Conservation (phyloP, 2,329 filamentous ascomycete species). For the Aplosporella prunicola region DNA sequence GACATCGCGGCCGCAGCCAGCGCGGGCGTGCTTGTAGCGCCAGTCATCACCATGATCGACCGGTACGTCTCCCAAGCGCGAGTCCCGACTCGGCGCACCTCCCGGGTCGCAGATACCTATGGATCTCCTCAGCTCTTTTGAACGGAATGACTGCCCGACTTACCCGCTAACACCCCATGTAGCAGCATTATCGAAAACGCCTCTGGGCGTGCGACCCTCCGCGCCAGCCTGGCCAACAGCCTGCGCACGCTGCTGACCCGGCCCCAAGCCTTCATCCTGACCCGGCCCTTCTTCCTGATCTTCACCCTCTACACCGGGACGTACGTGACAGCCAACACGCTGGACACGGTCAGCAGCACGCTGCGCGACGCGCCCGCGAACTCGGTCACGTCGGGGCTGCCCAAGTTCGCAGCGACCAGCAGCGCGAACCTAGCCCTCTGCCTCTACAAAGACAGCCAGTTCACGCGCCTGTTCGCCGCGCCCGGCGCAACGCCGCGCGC, state of each 20-base stretch:
- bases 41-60: constrained; percentile 80
- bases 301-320: constrained; percentile 71
- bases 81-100: background rate
- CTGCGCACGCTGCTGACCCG: constrained; percentile 47
- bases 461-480: constrained; percentile 72
- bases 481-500: constrained; percentile 37
- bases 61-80: constrained; percentile 57
- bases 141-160: no score
- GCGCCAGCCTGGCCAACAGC: constrained; percentile 50
- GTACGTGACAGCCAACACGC: constrained; percentile 76
- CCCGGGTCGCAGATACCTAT: no score
- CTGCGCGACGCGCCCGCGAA: constrained; percentile 42
- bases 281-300: constrained; percentile 60
- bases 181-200: constrained; percentile 75
- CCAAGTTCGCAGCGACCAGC: constrained; percentile 74
- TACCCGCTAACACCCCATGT: constrained; percentile 7
- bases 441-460: constrained; percentile 82
- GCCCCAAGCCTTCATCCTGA: constrained; percentile 53
- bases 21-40: constrained; percentile 69
- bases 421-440: constrained; percentile 77
- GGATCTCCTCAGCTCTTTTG: no score
- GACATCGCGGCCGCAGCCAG: constrained; percentile 61
- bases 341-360: constrained; percentile 71
- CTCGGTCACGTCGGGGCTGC: constrained; percentile 59
- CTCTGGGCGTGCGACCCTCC: constrained; percentile 55